Evolutionary conservation across 768 basidiomycete genomes (phyloP), one percentile per base, ranked within the genome.

Genomic region (Hemileccinum rubropunctum): DNA sequence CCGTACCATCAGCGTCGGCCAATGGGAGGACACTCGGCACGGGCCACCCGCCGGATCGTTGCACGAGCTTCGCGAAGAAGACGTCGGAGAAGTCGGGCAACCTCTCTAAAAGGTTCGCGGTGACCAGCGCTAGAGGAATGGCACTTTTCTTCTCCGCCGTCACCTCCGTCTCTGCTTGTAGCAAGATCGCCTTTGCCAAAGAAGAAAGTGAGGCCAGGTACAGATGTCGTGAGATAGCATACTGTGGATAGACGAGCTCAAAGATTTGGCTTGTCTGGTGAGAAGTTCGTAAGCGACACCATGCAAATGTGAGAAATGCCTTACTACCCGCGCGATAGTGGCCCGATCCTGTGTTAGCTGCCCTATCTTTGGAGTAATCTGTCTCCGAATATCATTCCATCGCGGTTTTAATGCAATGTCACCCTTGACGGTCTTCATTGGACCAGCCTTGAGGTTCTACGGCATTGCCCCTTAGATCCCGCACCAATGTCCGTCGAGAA

Each of bases 141-240:
- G 93, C 94, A 20, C 88, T 87, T 27, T 83, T 82, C 60, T 88
- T 84, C 68, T 95, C 90, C 3, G 94, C 93, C 1, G 88, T 82
- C 9, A 95, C 90, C 68, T 98, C 95, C 0, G 85, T 88, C 72
- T 97, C 94, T 15, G 94, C 94, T 71, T 98, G 95, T 30, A 89
- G 76, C 38, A 98, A 77, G 52, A 98, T 84, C 15, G 83, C 75
- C 64, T 98, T 98, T 41, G 91, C 76, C 35, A 98, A 79, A n/a
- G 93, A 87, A 18, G 90, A 94, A 39, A 95, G 79, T 18, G 87
- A 76, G 43, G 91, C 89, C 41, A 76, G 66, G 64, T 93, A 95
- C 46, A 88, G 71, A n/a, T 64, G 56, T 33, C 57, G 53, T 12
- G 67, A 62, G 47, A 63, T 57, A 0, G 56, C 58, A 17, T 61